Evolutionary conservation across 208 protist genomes (phyloP).

Genomic region (Novymonas esmeraldas): DNA sequence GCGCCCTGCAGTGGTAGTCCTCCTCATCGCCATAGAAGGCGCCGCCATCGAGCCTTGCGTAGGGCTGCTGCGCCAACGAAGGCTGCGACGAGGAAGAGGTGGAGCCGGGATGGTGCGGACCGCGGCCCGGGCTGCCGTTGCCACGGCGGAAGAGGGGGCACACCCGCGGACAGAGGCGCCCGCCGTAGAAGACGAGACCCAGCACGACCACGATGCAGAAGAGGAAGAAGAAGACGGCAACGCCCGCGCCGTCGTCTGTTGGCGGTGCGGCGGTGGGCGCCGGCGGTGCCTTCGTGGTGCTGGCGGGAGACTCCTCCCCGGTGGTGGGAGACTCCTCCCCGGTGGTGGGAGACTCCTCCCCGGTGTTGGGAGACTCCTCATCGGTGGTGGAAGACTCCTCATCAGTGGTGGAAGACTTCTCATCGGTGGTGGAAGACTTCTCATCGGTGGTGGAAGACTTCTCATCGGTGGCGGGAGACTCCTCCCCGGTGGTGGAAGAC

Average conservation of each 20-base stretch:
- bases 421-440: too few relatives aligned
- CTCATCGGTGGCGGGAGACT: too few relatives aligned
- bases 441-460: too few relatives aligned
- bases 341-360: neutral
- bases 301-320: neutral
- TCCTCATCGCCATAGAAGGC: constrained; percentile 12
- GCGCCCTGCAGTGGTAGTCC: constrained; percentile 5
- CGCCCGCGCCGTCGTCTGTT: neutral
- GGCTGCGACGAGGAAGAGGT: too few relatives aligned
- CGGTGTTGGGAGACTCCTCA: neutral
- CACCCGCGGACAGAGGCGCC: neutral
- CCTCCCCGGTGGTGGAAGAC: too few relatives aligned
- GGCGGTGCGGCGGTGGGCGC: neutral
- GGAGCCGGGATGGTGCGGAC: too few relatives aligned
- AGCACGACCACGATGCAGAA: constrained; percentile 8
- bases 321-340: neutral
- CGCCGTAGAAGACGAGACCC: constrained; percentile 5
- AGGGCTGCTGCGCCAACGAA: neutral
- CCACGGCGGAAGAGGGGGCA: constrained; percentile 12
- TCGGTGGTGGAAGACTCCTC: too few relatives aligned
- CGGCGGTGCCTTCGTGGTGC: neutral
- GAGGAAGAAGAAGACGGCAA: neutral
- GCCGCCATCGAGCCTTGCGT: constrained; percentile 4
- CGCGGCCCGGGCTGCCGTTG: neutral
- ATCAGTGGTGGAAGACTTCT: too few relatives aligned